A percentile compares a stretch with the other conserved stretches of the same genome.
phyloP scores from a whole-genome alignment of 129 eudicot genomes.

The Heracleum sosnowskyi region DNA sequence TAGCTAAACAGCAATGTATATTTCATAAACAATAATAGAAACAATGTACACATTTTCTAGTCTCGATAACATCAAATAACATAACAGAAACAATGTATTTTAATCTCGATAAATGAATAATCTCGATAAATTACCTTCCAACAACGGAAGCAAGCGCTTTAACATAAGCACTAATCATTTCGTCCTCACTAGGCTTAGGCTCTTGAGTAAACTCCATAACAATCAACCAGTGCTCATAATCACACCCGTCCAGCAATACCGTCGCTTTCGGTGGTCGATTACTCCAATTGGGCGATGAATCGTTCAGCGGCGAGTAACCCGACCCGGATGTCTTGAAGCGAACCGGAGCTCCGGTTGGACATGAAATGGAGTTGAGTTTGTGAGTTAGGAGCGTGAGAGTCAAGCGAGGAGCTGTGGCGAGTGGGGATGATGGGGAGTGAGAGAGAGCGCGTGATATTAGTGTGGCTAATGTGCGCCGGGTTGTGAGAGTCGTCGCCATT shows the following conservation, averaged over 20 bases:
- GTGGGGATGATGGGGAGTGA: conserved; percentile 24
- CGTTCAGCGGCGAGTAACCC: conserved; percentile 87
- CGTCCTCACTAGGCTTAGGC: conserved; percentile 74
- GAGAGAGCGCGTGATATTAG: conserved; percentile 31
- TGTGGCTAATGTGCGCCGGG: conserved; percentile 59
- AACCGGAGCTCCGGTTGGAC: conserved; percentile 18
- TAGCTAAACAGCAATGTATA: too few species aligned
- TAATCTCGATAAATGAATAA: neutral
- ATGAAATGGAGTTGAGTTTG: conserved; percentile 17
- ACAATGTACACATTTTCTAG: too few species aligned
- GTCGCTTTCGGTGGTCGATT: conserved; percentile 97
- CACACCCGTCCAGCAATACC: conserved; percentile 86
- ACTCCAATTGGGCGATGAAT: conserved; percentile 97
- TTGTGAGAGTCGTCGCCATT: conserved; percentile 42
- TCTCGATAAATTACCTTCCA: conserved; percentile 52
- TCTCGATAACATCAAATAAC: neutral
- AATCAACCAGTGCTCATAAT: conserved; percentile 94
- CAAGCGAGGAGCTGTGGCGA: conserved; percentile 23
- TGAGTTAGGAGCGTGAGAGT: conserved; percentile 36
- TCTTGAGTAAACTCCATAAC: conserved; percentile 83
- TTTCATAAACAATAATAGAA: too few species aligned
- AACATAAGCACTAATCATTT: conserved; percentile 68
- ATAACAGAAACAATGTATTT: neutral
- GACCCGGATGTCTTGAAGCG: conserved; percentile 52
- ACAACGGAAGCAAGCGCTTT: conserved; percentile 87